Base-by-base conservation (phyloP, 306 rosid genomes). In the Trifolium dubium region DNA sequence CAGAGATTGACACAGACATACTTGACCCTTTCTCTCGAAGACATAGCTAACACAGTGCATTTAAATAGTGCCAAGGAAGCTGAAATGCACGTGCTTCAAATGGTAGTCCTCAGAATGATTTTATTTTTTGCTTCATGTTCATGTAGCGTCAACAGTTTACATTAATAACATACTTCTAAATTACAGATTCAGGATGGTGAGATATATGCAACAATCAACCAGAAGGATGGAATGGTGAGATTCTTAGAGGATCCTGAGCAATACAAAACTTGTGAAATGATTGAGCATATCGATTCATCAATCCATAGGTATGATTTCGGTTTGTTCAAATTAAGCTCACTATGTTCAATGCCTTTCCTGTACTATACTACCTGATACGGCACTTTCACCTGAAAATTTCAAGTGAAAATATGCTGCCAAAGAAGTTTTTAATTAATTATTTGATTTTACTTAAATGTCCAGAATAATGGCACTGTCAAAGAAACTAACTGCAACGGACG, bases 41-140 rank as follows among this genome's bases (percentile, higher is more conserved):
- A 92, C 72, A 92, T 92, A 66, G 98, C 98, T 75, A 83, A 75
- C 79, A 78, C 85, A 11, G 96, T 90, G 61, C 90, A 92, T 40
- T 80, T 90, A 71, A 86, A 83, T 83, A 86, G 84, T 30, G 74
- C 96, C 6, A 90, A 88, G 85, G 96, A 92, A 77, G 92, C 89
- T 40, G 98, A 92, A 84, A 88, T 87, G 98, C 98, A 88, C 71
- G 98, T 92, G 53, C 90, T 92, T 51, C 98, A 86, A 88, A 92
- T 92, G 98, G 95, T 92, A 80, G 59, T 61, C 43, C 69, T 60
- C 71, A 14, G 18, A 30, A 32, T 68, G 37, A 43, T 19, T 30
- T 19, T 18, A 0, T 10, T 5, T 43, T 40, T 23, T 50, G 4
- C 10, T 39, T 60, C n/a, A 30, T 61, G 67, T 80, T 64, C 71